phyloP scores from a whole-genome alignment of 2,329 filamentous ascomycete species.

The Elsinoe perseae region DNA sequence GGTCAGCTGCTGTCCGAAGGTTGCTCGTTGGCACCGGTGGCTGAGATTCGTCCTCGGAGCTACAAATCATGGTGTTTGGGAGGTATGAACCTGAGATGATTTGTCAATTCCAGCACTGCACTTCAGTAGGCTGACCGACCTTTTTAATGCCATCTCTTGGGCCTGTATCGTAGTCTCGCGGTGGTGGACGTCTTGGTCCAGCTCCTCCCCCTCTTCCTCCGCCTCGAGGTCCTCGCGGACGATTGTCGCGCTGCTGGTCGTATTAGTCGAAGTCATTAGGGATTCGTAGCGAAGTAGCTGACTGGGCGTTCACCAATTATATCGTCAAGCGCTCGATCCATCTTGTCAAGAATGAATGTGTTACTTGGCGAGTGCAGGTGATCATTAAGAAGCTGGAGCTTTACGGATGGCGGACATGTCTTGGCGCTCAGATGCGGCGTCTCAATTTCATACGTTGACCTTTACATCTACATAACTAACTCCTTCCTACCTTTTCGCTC shows the following conservation, averaged over 20 bases:
- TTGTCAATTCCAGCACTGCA: not conserved
- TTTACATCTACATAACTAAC: no score
- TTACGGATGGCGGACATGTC: not conserved
- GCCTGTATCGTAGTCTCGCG: constrained; percentile 22
- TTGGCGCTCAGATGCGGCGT: not conserved
- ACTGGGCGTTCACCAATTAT: constrained; percentile 56
- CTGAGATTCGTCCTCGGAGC: constrained; percentile 24
- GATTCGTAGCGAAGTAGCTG: constrained; percentile 23
- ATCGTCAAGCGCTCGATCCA: constrained; percentile 59
- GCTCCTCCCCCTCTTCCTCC: constrained; percentile 22
- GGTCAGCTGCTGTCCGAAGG: constrained; percentile 16
- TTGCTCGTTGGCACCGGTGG: not conserved
- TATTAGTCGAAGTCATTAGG: constrained; percentile 16
- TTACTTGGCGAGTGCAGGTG: not conserved
- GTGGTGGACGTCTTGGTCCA: constrained; percentile 20
- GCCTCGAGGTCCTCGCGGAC: constrained; percentile 18
- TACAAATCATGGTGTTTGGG: constrained; percentile 22
- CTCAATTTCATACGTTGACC: not conserved
- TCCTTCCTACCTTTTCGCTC: no score
- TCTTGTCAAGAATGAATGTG: constrained; percentile 25
- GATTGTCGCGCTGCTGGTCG: constrained; percentile 21
- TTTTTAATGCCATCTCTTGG: constrained; percentile 15
- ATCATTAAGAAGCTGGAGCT: not conserved
- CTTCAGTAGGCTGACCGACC: constrained; percentile 19
- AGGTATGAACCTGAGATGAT: constrained; percentile 17